Evolutionary conservation across 768 basidiomycete species (phyloP), one percentile per base, ranked within the genome.

Genomic region (Terana coerulea): DNA sequence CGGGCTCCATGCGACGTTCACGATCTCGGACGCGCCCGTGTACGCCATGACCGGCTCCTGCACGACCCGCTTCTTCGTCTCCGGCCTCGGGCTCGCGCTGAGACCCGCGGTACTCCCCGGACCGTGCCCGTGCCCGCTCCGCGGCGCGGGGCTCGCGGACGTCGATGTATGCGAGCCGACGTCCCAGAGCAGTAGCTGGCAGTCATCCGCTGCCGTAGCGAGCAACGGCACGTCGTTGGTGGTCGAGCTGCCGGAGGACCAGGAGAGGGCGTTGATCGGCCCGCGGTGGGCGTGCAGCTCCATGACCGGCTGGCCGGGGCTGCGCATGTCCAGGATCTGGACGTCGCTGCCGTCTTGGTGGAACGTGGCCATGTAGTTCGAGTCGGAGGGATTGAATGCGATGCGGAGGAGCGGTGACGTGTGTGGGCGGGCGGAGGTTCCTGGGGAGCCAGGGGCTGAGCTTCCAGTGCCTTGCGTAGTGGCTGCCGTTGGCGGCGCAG

Each of bases 311-410:
- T 90, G 85, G 2, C 97, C 97, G 1, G 97, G 97, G 68, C 86
- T 90, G 47, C 97, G 83, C 91, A 98, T 98, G 62, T 99, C 97
- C 55, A 99, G 74, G 24, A 99, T 91, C 65, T 97, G 90, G 3
- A 97, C 78, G 61, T 94, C 89, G 17, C 77, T 68, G 43, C 91
- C 90, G 63, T 97, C 94, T 78, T 92, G 87, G 62, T 98, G 95
- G 69, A 98, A 97, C 2, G 94, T 95, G 11, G 93, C 91, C 82
- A 99, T 90, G 67, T 95, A 97, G 60, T 97, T 94, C 14, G 93
- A 88, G 67, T 90, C 87, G 6, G 83, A 79, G 0, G 95, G 94
- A 61, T 92, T 93, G 74, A 95, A 95, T 22, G 88, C 88, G 52
- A 95, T 89, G 37, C 93, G 78, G 10, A 95, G 75, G 17, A 97